These are phyloP conservation scores for Cyamopsis tetragonoloba DNA, from an alignment of 306 rosid genomes.

Conservation along the genomic window DNA sequence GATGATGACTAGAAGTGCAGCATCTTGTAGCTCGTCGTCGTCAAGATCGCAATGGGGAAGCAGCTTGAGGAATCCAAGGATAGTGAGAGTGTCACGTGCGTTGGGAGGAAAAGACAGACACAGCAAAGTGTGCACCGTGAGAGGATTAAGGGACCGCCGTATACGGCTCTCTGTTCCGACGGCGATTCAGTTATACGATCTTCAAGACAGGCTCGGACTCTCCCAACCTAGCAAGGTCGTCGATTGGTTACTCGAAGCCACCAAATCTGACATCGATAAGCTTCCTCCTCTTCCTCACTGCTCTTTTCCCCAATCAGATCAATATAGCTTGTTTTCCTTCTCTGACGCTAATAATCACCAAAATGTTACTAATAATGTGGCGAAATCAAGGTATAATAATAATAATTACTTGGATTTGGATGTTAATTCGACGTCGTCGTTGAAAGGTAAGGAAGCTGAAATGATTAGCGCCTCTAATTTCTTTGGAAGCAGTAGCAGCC, in stretches of 20 bases:
- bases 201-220: conserved; percentile 74
- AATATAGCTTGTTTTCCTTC: conserved; percentile 38
- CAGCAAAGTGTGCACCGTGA: conserved; percentile 82
- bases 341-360: conserved; percentile 23
- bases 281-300: conserved; percentile 84
- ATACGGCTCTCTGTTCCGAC: conserved; percentile 84
- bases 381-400: conserved; percentile 20
- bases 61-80: conserved; percentile 76
- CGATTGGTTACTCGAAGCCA: conserved; percentile 74
- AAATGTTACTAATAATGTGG: conserved; percentile 15
- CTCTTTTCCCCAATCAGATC: conserved; percentile 53
- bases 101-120: conserved; percentile 98
- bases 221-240: conserved; percentile 86
- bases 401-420: too few species aligned
- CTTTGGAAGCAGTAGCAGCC: too few species aligned
- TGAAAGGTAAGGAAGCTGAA: conserved; percentile 16
- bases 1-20: too few species aligned
- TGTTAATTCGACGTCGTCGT: background rate
- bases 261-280: conserved; percentile 68
- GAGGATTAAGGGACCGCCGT: conserved; percentile 79
- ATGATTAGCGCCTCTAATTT: too few species aligned
- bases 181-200: conserved; percentile 76
- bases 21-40: too few species aligned
- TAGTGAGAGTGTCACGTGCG: conserved; percentile 71
- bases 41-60: conserved; percentile 83